Evolutionary conservation across 2,329 filamentous ascomycete genomes (phyloP).

Genomic region (Trichoderma sp.): DNA sequence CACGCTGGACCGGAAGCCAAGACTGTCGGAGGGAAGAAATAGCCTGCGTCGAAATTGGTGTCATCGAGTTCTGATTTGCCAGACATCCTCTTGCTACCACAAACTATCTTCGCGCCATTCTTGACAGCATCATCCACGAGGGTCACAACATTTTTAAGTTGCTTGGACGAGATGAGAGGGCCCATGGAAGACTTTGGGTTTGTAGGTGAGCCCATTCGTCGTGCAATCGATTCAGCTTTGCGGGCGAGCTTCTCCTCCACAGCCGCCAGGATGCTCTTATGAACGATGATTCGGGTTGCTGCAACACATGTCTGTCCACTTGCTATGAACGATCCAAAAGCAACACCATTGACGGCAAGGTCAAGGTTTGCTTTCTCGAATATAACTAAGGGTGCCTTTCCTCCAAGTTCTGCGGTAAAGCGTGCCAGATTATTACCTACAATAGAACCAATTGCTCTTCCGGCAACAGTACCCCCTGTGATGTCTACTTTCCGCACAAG

Average conservation of each 20-base stretch:
- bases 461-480: conserved; percentile 70
- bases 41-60: conserved; percentile 53
- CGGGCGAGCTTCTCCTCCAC: conserved; percentile 62
- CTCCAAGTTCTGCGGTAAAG: conserved; percentile 68
- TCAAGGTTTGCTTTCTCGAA: conserved; percentile 63
- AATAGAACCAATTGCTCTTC: conserved; percentile 63
- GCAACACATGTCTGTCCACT: conserved; percentile 62
- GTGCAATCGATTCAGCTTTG: conserved; percentile 55
- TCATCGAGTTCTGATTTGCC: conserved; percentile 48
- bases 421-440: conserved; percentile 65
- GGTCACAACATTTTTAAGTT: conserved; percentile 64
- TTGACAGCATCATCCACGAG: conserved; percentile 63
- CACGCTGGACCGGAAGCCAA: conserved; percentile 52
- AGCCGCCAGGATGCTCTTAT: conserved; percentile 62
- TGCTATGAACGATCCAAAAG: conserved; percentile 55
- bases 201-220: conserved; percentile 54
- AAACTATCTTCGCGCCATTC: conserved; percentile 36
- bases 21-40: conserved; percentile 80
- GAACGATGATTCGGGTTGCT: conserved; percentile 71
- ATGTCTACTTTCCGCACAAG: conserved; percentile 66
- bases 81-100: conserved; percentile 48
- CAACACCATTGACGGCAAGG: conserved; percentile 66
- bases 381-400: conserved; percentile 67
- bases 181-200: conserved; percentile 62
- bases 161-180: conserved; percentile 56